Base-by-base conservation (phyloP, 1,284 basidiomycete genomes). In the Volvariella surrecta region DNA sequence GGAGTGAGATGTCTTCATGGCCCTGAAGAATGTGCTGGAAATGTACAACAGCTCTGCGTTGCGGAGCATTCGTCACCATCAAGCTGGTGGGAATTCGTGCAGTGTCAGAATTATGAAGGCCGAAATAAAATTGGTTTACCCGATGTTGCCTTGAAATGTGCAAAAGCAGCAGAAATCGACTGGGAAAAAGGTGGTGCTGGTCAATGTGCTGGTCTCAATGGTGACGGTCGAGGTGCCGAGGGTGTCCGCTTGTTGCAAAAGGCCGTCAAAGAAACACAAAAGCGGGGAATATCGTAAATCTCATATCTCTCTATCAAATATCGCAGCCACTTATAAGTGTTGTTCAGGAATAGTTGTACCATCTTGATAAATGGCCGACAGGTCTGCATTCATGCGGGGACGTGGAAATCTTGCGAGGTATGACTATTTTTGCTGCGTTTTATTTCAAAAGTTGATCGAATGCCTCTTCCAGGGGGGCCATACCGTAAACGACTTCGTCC, bases 341-440 rank as follows among this genome's bases (percentile, higher is more conserved):
- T 32, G 8, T 37, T 45, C 53, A 88, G 80, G 48, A 91, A 80
- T 63, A 90, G 87, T 57, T 94, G 90, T 64, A 91, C 89, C 1
- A 71, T 94, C 34, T 58, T 88, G 40, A 89, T 93, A 55, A 82
- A 76, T 51, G 71, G 70, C 8, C 68, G 67, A 50, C 63, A 75
- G 42, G 76, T 85, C 15, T 93, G 90, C 56, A 67, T 90, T 28
- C 86, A 84, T 54, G 89, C 89, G 50, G 76, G 68, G 17, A 73
- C 69, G 41, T 94, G 89, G 89, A 82, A 83, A 54, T 69, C 82
- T 30, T 94, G 89, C 61, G 82, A 91, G 66, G 89, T 89, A 58
- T 61, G 82, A 63, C 2, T n/a, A 32, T 28, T 22, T 37, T 30
- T 16, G 30, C 24, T 31, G 18, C 24, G 21, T 10, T 18, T 17